Evolutionary conservation across 2,329 filamentous ascomycete species (phyloP).

Genomic region (Amphichorda felina): DNA sequence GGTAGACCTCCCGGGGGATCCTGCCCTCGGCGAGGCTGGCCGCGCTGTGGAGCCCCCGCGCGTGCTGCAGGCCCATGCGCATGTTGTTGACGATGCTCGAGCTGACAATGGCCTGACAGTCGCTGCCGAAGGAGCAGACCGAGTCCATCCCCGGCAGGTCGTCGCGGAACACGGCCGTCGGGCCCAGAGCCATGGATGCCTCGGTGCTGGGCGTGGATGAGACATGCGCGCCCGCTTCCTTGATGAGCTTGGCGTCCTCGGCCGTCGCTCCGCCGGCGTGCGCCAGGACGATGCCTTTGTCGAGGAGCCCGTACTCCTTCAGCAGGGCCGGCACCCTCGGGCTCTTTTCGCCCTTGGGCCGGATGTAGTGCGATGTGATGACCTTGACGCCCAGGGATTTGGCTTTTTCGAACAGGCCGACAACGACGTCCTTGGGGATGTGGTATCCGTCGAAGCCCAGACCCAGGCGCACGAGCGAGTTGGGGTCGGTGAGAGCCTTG

Average conservation of each 20-base stretch:
- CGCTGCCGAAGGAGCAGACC: neutral
- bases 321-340: neutral
- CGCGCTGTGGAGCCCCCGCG: neutral
- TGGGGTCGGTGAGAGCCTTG: too few species aligned
- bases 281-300: neutral
- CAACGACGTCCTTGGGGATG: neutral
- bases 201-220: neutral
- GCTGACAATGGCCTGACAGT: neutral
- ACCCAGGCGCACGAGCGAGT: neutral
- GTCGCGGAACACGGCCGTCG: neutral
- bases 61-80: neutral
- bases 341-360: too few species aligned
- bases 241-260: too few species aligned
- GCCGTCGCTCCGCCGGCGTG: neutral
- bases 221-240: neutral
- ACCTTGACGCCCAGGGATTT: neutral
- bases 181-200: neutral
- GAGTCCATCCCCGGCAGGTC: neutral
- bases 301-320: conserved; percentile 1
- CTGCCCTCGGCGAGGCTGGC: neutral
- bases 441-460: neutral
- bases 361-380: neutral
- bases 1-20: neutral
- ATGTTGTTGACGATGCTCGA: neutral
- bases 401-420: neutral